These are phyloP conservation scores for Turnera subulata DNA, from an alignment of 345 rosid genomes.

Conservation along the genomic window DNA sequence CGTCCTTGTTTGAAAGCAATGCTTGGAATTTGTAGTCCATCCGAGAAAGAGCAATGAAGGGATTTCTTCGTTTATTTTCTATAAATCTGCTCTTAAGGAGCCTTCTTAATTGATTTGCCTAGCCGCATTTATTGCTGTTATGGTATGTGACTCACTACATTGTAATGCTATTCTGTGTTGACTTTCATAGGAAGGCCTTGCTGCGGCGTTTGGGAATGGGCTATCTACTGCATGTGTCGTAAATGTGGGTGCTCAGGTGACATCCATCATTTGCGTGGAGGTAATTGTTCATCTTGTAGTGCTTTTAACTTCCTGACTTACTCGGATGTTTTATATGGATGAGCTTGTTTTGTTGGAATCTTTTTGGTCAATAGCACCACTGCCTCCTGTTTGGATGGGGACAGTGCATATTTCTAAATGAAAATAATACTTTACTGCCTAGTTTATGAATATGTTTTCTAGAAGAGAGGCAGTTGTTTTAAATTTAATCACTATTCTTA, in stretches of 20 bases:
- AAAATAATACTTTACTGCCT: not conserved
- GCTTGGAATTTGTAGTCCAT: not conserved
- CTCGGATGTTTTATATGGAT: not conserved
- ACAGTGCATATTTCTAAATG: not conserved
- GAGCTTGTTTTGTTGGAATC: not conserved
- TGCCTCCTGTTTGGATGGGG: not conserved
- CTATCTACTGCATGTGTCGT: slow-evolving; percentile 87
- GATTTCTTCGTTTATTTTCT: not conserved
- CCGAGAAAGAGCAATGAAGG: not conserved
- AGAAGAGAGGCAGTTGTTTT: not conserved
- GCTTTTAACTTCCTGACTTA: not conserved
- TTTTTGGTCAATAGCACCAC: not conserved
- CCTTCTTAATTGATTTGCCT: slow-evolving; percentile 4
- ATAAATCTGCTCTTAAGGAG: not conserved
- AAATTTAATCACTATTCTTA: not conserved
- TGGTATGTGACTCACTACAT: not conserved
- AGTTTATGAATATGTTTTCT: no score
- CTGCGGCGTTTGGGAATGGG: slow-evolving; percentile 93
- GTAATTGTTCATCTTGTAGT: slow-evolving; percentile 30
- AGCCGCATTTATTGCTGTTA: not conserved
- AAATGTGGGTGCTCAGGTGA: slow-evolving; percentile 85
- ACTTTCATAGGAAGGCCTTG: slow-evolving; percentile 69
- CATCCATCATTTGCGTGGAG: slow-evolving; percentile 84
- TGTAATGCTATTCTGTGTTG: slow-evolving; percentile 12
- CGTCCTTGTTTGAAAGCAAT: not conserved